Percentiles rank a stretch among this genome's conserved stretches.
These are phyloP conservation scores for Mayamaea pseudoterrestris DNA, from an alignment of 108 stramenopile genomes.

Conservation along the genomic window DNA sequence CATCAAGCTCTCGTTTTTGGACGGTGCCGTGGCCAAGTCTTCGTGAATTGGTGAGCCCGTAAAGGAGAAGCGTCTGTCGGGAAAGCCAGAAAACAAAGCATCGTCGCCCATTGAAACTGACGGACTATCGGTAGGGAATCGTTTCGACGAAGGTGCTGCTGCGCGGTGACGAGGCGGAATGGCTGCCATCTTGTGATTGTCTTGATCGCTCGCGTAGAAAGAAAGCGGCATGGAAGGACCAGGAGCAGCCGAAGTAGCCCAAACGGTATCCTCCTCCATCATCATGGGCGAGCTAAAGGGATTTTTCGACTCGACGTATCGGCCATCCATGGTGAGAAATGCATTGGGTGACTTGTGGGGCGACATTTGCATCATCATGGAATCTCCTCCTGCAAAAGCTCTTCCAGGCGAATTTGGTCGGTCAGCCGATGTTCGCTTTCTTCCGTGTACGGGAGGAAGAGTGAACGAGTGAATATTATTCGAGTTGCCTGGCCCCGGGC, in stretches of 20 bases:
- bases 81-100: constrained; percentile 11
- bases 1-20: background rate
- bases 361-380: background rate
- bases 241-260: background rate
- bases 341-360: constrained; percentile 4
- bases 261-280: background rate
- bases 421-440: too few species aligned
- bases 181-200: background rate
- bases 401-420: too few species aligned
- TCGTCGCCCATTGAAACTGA: background rate
- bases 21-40: background rate
- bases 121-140: constrained; percentile 10
- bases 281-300: constrained; percentile 38
- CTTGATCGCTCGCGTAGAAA: background rate
- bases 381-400: constrained; percentile 1
- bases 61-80: constrained; percentile 22
- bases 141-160: background rate
- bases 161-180: background rate
- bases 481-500: too few species aligned
- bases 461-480: too few species aligned
- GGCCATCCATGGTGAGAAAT: constrained; percentile 29
- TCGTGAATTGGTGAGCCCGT: constrained; percentile 30
- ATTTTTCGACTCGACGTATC: constrained; percentile 38
- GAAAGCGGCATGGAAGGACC: constrained; percentile 9
- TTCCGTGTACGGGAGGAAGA: too few species aligned